Evolutionary conservation across 768 basidiomycete species (phyloP), one percentile per base, ranked within the genome.

Genomic region (Termitomyces sp.): DNA sequence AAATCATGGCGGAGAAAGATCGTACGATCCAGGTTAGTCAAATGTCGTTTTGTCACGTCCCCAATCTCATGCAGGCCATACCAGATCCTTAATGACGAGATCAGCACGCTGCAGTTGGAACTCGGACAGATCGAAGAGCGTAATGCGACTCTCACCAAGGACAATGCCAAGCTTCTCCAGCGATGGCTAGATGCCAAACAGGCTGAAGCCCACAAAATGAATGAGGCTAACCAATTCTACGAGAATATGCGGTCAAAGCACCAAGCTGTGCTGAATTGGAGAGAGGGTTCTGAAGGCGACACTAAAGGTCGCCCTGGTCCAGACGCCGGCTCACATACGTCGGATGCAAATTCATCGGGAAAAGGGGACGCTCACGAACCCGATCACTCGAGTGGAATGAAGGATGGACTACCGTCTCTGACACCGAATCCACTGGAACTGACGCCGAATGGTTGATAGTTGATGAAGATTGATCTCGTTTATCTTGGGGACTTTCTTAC

Each of bases 131-230:
- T 96, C 26, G 88, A 92, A 56, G 86, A 93, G 60, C 86, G 92
- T 36, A 97, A 96, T 69, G 79, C 85, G 66, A 87, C 78, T n/a
- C 81, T 99, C 34, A 84, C 85, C 51, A 89, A 88, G 65, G 96
- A 99, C 71, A 99, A 99, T 65, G 94, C 94, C 26, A 89, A 92
- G 66, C 83, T 99, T 28, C 80, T 98, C 1, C 94, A 97, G 69
- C 88, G 96, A 18, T 99, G 97, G 96, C 80, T 98, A 9, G 97
- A 98, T 66, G 87, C 89, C 62, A 97, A 97, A 74, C 93, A 97
- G 69, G 75, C 80, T 13, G 94, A 95, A 66, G 96, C 90, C 9
- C 93, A 94, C 71, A 87, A 86, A 73, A 91, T 99, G 90, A 98
- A 98, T 73, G 90, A 91, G 65, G 92, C 89, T 15, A 92, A 93